Evolutionary conservation across 2,329 filamentous ascomycete genomes (phyloP), one percentile per base, ranked within the genome.

Genomic region (Endoconidiophora laricicola): DNA sequence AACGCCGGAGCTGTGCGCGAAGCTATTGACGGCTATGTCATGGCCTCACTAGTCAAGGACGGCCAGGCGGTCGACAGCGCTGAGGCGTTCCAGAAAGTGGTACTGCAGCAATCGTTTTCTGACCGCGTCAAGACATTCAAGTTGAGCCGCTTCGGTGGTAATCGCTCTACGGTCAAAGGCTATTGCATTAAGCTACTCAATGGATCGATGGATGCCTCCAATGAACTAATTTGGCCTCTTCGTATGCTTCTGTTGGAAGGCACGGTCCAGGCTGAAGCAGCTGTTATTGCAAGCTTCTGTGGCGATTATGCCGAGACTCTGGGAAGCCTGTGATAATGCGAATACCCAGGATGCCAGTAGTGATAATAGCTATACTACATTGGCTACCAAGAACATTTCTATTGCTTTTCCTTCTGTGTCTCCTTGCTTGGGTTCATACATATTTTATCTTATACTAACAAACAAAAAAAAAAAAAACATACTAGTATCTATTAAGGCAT

Each of bases 21-120:
- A 29, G 51, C 47, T 40, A 44, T 53, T 12, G 43, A 53, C 29
- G 46, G 47, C 37, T 53, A 49, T 16, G 37, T 53, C n/a, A 38
- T 45, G n/a, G 42, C 42, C 7, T 22, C 20, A 20, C 37, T 49
- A 6, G 14, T 39, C 24, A 45, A 29, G 22, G 36, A 40, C 2
- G 9, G 41, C 12, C 26, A 36, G 23, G 23, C 37, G 14, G 16
- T 33, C 2, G 29, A 29, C 36, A 37, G 46, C 29, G 44, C 26
- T 16, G 24, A 44, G 6, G 38, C 24, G 16, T 46, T 40, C 29
- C 16, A 20, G 6, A 52, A 18, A 40, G 39, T 29, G 24, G 14
- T 29, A 18, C 6, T 16, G 2, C 44, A 3, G 26, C 16, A 9
- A 22, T 22, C 20, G 20, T 47, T 52, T 39, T 6, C 41, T 10